phyloP scores from a whole-genome alignment of 2,329 filamentous ascomycete genomes.

The Ophiostoma angusticollis region DNA sequence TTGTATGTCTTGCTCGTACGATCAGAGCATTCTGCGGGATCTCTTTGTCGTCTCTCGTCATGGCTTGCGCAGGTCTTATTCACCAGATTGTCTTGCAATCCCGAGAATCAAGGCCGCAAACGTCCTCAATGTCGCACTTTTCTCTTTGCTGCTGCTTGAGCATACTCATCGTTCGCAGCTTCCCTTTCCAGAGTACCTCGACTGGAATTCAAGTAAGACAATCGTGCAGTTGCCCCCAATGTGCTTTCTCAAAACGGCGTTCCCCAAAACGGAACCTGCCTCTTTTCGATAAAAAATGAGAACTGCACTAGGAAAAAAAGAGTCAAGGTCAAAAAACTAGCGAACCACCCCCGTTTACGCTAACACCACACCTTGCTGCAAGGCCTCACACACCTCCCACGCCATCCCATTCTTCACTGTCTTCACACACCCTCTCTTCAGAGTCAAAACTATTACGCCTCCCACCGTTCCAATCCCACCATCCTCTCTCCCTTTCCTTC shows the following conservation, averaged over 20 bases:
- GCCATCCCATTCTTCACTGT: not conserved
- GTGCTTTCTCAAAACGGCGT: conserved; percentile 1
- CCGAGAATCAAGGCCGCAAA: too few species aligned
- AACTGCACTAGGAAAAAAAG: conserved; percentile 1
- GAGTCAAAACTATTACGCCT: conserved; percentile 12
- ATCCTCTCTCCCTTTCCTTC: not conserved
- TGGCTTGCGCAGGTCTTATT: too few species aligned
- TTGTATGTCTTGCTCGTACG: too few species aligned
- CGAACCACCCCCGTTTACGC: conserved; percentile 7
- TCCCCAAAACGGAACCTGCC: conserved; percentile 1
- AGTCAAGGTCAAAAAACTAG: too few species aligned
- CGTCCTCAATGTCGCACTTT: too few species aligned
- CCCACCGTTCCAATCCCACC: conserved; percentile 6
- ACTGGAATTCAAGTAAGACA: not conserved
- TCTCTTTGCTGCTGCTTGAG: too few species aligned
- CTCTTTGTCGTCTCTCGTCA: too few species aligned
- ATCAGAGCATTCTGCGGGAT: too few species aligned
- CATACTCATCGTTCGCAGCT: not conserved
- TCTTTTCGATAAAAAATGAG: not conserved
- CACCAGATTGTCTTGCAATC: too few species aligned
- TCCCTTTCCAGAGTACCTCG: not conserved
- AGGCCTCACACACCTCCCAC: conserved; percentile 6
- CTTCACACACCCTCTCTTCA: conserved; percentile 3
- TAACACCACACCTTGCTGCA: conserved; percentile 10
- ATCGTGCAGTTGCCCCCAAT: not conserved